Conservation (phyloP, 1,284 basidiomycete genomes). For the Paramarasmius palmivorus region DNA sequence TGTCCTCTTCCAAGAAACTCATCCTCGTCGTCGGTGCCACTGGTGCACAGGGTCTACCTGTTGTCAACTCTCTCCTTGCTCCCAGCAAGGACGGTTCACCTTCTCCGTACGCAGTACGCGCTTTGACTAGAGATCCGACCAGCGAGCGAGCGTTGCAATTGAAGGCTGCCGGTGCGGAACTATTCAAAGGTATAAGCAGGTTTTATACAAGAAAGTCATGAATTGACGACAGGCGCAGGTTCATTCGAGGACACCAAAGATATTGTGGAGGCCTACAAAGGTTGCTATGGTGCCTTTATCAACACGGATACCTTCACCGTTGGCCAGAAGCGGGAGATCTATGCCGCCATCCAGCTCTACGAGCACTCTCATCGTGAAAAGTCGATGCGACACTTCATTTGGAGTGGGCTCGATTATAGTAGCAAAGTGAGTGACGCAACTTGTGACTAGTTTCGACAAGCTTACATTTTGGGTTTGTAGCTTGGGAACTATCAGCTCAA, state of each 20-base stretch:
- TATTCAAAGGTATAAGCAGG: slow-evolving; percentile 36
- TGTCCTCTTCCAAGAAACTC: slow-evolving; percentile 27
- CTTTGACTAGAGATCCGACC: slow-evolving; percentile 43
- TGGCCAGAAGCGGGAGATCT: slow-evolving; percentile 44
- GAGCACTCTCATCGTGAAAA: slow-evolving; percentile 43
- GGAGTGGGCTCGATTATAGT: slow-evolving; percentile 46
- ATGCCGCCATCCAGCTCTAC: slow-evolving; percentile 44
- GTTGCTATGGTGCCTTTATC: slow-evolving; percentile 45
- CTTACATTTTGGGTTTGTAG: slow-evolving; percentile 19
- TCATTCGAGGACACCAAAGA: neutral
- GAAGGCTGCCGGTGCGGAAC: slow-evolving; percentile 39
- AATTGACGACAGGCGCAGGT: neutral
- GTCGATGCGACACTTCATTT: slow-evolving; percentile 44
- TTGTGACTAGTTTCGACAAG: neutral
- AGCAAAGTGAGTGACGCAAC: slow-evolving; percentile 36
- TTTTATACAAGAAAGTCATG: neutral
- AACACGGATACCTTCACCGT: slow-evolving; percentile 50
- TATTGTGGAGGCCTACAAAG: slow-evolving; percentile 20
- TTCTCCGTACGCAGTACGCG: slow-evolving; percentile 47
- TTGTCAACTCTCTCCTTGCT: slow-evolving; percentile 43
- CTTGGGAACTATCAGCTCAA: slow-evolving; percentile 32
- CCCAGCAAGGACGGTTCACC: slow-evolving; percentile 36
- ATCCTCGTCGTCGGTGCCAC: slow-evolving; percentile 55
- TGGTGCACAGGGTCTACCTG: slow-evolving; percentile 48
- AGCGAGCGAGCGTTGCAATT: slow-evolving; percentile 38